Percentiles rank a stretch among this genome's conserved stretches.
Evolutionary conservation across 352 stramenopile species (phyloP).

Genomic region (Phytophthora constricta): DNA sequence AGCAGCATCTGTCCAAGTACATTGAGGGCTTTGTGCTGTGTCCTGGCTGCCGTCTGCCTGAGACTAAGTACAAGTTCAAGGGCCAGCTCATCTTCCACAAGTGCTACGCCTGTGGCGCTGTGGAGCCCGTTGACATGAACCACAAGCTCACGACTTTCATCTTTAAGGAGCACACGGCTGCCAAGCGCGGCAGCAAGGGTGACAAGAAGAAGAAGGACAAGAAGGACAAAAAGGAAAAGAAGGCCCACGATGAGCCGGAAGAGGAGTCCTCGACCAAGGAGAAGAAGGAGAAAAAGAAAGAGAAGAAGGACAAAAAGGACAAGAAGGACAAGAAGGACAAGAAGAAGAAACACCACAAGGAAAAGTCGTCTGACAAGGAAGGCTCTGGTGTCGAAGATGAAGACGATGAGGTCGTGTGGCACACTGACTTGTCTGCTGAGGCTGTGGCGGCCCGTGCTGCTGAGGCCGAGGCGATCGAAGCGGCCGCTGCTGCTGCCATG

Average conservation of each 20-base stretch:
- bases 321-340: constrained; percentile 83
- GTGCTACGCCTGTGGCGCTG: constrained; percentile 97
- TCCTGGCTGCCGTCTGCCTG: constrained; percentile 95
- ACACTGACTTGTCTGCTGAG: constrained; percentile 86
- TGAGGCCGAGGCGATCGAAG: constrained; percentile 85
- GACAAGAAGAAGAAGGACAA: constrained; percentile 87
- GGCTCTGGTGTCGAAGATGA: constrained; percentile 75
- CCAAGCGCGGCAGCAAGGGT: constrained; percentile 87
- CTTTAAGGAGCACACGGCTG: constrained; percentile 94
- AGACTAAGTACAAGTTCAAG: constrained; percentile 99
- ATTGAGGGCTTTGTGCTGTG: constrained; percentile 99
- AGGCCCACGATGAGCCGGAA: constrained; percentile 68
- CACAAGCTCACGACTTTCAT: constrained; percentile 99
- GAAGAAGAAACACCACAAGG: constrained; percentile 85
- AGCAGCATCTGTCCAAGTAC: constrained; percentile 97
- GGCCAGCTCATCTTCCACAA: constrained; percentile 97
- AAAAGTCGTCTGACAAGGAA: constrained; percentile 75
- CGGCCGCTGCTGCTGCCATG: constrained; percentile 77
- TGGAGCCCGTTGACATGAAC: constrained; percentile 97
- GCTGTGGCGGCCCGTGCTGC: constrained; percentile 81
- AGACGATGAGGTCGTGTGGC: constrained; percentile 84
- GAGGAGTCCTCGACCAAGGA: constrained; percentile 67
- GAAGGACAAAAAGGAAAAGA: constrained; percentile 73
- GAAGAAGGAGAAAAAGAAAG: constrained; percentile 71
- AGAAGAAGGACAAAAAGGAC: constrained; percentile 77